phyloP scores from a whole-genome alignment of 768 basidiomycete species.

The Russula ochroleuca region DNA sequence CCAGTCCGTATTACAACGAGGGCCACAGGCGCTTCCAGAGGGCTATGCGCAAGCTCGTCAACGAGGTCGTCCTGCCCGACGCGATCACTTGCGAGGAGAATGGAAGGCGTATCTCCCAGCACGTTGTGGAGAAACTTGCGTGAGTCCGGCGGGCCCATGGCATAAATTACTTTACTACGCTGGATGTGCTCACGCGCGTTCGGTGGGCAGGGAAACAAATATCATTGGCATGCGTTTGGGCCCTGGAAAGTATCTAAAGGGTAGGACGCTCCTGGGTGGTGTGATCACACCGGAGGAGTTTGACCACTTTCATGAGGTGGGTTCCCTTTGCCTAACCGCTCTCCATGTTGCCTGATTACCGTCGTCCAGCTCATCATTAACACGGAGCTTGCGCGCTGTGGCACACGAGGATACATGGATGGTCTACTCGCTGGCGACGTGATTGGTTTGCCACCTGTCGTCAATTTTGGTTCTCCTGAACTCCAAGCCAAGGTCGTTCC shows the following conservation, averaged over 20 bases:
- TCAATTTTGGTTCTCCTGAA: slow-evolving; percentile 82
- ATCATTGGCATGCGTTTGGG: slow-evolving; percentile 88
- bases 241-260: slow-evolving; percentile 83
- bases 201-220: slow-evolving; percentile 56
- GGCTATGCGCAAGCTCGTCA: slow-evolving; percentile 70
- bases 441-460: slow-evolving; percentile 83
- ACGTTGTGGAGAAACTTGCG: slow-evolving; percentile 81
- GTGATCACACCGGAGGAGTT: slow-evolving; percentile 76
- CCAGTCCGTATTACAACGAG: slow-evolving; percentile 73
- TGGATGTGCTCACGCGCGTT: not conserved
- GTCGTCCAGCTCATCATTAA: slow-evolving; percentile 62
- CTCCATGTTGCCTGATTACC: slow-evolving; percentile 10
- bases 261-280: slow-evolving; percentile 71
- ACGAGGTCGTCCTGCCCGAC: slow-evolving; percentile 70
- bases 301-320: slow-evolving; percentile 92
- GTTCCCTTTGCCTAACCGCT: not conserved
- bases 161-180: not conserved
- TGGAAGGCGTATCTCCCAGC: slow-evolving; percentile 81
- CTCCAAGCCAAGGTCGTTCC: slow-evolving; percentile 67
- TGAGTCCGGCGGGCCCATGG: slow-evolving; percentile 36
- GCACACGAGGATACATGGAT: slow-evolving; percentile 83
- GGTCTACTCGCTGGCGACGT: slow-evolving; percentile 78
- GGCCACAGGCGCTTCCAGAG: slow-evolving; percentile 71
- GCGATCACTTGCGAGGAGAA: slow-evolving; percentile 76
- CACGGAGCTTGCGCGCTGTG: slow-evolving; percentile 77